Evolutionary conservation across 2,329 filamentous ascomycete genomes (phyloP), one percentile per base, ranked within the genome.

Genomic region (Aspergillus sojae): DNA sequence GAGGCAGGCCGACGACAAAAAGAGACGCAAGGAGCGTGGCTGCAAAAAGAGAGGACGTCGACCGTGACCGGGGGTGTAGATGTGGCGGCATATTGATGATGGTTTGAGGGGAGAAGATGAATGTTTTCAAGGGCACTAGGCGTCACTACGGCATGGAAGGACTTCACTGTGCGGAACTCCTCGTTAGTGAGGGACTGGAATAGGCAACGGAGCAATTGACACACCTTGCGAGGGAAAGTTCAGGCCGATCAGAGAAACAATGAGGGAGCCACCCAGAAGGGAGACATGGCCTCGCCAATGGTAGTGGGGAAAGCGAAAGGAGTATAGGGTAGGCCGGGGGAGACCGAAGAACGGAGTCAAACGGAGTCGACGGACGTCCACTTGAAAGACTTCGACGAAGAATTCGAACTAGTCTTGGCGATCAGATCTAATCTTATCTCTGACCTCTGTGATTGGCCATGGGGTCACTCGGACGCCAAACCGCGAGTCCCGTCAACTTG

Each of bases 1-100:
- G 95, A 26, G 95, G 95, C 52, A 97, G 84, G 34, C 88, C 92
- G 59, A 99, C 95, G 66, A 99, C 94, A 67, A 97, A 86, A 78
- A 99, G 97, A 70, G 91, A 95, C 36, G 93, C 89, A 66, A 92
- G 85, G 60, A 98, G 86, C 1, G 94, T 98, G n/a, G 91, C 92
- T 57, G 93, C 93, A 82, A 99, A 99, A 65, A 99, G 89, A 53
- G 93, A 95, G 62, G 91, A 94, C 71, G 95, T 99, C 82, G 93
- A 92, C 72, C 92, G 90, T 70, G 94, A 98, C 78, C 94, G 90
- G 39, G 95, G 95, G 79, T 99, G 95, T 48, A 99, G 89, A 80
- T 94, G 83, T 46, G 88, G 91, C 73, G 92, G 89, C 91, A 95
- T 95, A 76, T 74, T 80, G 71, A 68, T 19, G 21, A 65, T 64